Base-by-base conservation (phyloP, 2,329 filamentous ascomycete genomes). In the Alternaria burnsii region DNA sequence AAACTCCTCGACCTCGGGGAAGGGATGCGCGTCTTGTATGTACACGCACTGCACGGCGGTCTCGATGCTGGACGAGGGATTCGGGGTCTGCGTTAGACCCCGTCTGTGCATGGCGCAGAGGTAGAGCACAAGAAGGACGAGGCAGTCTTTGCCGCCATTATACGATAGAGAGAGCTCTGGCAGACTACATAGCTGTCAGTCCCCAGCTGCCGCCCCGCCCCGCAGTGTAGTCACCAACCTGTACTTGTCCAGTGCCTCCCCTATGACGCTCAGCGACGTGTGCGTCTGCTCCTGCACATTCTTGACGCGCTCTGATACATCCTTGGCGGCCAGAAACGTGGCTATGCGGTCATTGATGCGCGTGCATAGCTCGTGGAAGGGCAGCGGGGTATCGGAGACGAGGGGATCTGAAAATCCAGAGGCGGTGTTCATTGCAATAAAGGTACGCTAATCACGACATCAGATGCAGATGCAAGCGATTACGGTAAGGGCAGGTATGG, bases 61-160 rank as follows among this genome's bases (percentile, higher is more conserved):
- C 40, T 70, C 66, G 63, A 69, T 63, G 54, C 62, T 64, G 22
- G 65, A 65, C 6, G 65, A 67, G 20, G 68, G 70, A 32, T 68
- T 59, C 7, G 63, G 51, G 40, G 71, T 58, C 48, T 63, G 62
- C 30, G 69, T 66, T 20, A 76, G 71, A 53, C 70, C 70, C 43
- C 76, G 73, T 36, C 70, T 71, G 69, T 84, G 81, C 1, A 89
- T 78, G 20, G 83, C 83, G 63, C 90, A 89, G 68, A 98, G 89
- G 74, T 97, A 92, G 66, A 98, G 84, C 72, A 97, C 86, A 7
- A 98, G 85, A 18, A 98, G 88, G 54, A 98, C 94, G 18, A 98
- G 90, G 73, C 94, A 98, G 84, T 98, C 95, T 79, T 99, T 99
- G 62, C 95, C 95, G 75, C 95, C 95, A 72, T 99, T 99, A 81